Conservation (phyloP, 768 basidiomycete genomes). For the Neoboletus brunneissimus region DNA sequence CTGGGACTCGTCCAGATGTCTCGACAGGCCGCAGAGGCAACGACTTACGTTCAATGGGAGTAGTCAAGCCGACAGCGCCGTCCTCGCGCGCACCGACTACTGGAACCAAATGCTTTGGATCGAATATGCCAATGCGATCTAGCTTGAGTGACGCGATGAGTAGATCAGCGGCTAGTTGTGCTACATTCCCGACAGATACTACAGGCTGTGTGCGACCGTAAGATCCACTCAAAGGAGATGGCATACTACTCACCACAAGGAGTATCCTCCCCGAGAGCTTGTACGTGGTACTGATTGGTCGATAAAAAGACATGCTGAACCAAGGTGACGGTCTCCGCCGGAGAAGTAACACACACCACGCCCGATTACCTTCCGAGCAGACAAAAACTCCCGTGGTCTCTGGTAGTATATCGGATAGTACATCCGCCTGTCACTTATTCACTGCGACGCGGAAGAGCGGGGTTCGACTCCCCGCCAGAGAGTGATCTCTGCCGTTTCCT, state of each 20-base stretch:
- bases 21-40: not conserved
- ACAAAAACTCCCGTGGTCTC: constrained; percentile 13
- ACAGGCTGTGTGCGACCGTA: constrained; percentile 46
- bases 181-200: constrained; percentile 77
- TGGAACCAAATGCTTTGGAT: constrained; percentile 62
- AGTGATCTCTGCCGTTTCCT: constrained; percentile 5
- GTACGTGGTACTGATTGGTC: constrained; percentile 21
- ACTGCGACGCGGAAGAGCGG: constrained; percentile 35
- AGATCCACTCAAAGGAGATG: not conserved
- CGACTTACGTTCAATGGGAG: constrained; percentile 69
- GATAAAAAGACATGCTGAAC: constrained; percentile 31
- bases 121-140: constrained; percentile 57
- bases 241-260: constrained; percentile 26
- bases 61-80: constrained; percentile 58
- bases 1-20: not conserved
- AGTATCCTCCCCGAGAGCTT: constrained; percentile 30
- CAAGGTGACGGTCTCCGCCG: not conserved
- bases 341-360: not conserved
- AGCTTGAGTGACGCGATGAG: constrained; percentile 66
- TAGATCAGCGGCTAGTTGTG: constrained; percentile 76
- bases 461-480: constrained; percentile 49
- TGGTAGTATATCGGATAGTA: constrained; percentile 53
- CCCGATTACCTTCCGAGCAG: too few species aligned
- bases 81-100: constrained; percentile 73
- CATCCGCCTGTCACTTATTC: constrained; percentile 42